phyloP scores from a whole-genome alignment of 2,329 filamentous ascomycete genomes.

The Paramyrothecium sp. region DNA sequence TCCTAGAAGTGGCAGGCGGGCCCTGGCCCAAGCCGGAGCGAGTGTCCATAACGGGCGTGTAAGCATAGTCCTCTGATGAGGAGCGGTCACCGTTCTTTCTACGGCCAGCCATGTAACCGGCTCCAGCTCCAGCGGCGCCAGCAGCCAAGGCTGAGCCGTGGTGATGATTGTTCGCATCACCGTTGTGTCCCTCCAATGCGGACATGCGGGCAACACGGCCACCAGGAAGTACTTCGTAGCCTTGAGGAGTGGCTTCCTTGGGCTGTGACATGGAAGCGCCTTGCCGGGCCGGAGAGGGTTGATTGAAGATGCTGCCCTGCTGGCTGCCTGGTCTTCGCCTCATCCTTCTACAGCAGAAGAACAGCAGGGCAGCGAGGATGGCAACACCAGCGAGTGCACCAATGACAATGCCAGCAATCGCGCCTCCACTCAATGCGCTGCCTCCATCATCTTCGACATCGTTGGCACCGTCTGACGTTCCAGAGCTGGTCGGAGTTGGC shows the following conservation, averaged over 20 bases:
- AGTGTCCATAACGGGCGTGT: slow-evolving; percentile 69
- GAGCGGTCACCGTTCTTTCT: slow-evolving; percentile 54
- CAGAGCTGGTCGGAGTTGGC: slow-evolving; percentile 14
- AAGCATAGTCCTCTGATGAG: slow-evolving; percentile 70
- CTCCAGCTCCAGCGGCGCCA: slow-evolving; percentile 44
- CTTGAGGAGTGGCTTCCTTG: slow-evolving; percentile 38
- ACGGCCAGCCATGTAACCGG: slow-evolving; percentile 44
- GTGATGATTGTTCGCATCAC: slow-evolving; percentile 54
- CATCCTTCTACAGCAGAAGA: slow-evolving; percentile 57
- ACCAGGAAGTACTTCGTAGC: slow-evolving; percentile 76
- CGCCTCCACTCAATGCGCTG: slow-evolving; percentile 68
- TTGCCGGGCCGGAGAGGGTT: slow-evolving; percentile 72
- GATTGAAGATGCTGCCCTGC: slow-evolving; percentile 79
- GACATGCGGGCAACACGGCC: slow-evolving; percentile 95
- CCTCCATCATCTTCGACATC: slow-evolving; percentile 24
- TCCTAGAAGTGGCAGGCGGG: slow-evolving; percentile 59
- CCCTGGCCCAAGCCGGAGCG: slow-evolving; percentile 56
- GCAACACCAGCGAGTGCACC: slow-evolving; percentile 72
- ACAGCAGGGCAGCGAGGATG: slow-evolving; percentile 66
- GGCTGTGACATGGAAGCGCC: slow-evolving; percentile 41
- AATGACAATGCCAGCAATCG: slow-evolving; percentile 87
- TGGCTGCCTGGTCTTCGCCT: slow-evolving; percentile 60
- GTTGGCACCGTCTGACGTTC: slow-evolving; percentile 13
- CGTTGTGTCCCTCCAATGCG: slow-evolving; percentile 76
- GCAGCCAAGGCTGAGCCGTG: slow-evolving; percentile 30